phyloP scores from a whole-genome alignment of 1,284 basidiomycete genomes.

The Coniferiporia sulphurascens region DNA sequence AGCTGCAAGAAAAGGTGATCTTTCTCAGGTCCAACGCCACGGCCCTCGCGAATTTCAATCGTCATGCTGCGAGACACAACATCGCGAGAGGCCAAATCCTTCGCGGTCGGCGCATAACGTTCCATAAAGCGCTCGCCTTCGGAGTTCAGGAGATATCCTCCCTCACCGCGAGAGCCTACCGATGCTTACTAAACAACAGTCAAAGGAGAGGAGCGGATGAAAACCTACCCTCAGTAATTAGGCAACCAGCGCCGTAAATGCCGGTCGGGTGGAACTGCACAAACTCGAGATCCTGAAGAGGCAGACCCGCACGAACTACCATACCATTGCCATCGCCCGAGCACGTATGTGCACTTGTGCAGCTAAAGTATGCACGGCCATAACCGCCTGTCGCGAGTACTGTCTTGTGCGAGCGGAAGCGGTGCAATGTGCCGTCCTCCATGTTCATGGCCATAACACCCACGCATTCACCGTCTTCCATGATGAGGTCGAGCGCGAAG shows the following conservation, averaged over 20 bases:
- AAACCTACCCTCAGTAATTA: constrained; percentile 91
- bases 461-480: constrained; percentile 98
- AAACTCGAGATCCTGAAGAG: constrained; percentile 97
- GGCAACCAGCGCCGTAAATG: constrained; percentile 98
- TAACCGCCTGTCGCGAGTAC: constrained; percentile 98
- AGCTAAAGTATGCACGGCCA: constrained; percentile 98
- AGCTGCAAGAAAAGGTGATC: constrained; percentile 98
- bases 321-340: constrained; percentile 99
- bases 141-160: constrained; percentile 97
- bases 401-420: constrained; percentile 98
- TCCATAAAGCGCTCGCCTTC: constrained; percentile 99
- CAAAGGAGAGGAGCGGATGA: constrained; percentile 1
- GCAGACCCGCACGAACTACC: constrained; percentile 95
- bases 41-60: constrained; percentile 97
- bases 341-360: constrained; percentile 98
- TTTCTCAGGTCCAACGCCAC: constrained; percentile 98
- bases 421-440: constrained; percentile 98
- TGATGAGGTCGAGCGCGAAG: constrained; percentile 97
- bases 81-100: constrained; percentile 98
- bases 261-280: constrained; percentile 99
- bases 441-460: constrained; percentile 99
- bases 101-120: constrained; percentile 98
- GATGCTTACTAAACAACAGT: constrained; percentile 1
- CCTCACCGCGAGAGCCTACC: constrained; percentile 95
- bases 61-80: constrained; percentile 99